Evolutionary conservation across 139 green algal genomes (phyloP).

Genomic region (Chlorella sp.): DNA sequence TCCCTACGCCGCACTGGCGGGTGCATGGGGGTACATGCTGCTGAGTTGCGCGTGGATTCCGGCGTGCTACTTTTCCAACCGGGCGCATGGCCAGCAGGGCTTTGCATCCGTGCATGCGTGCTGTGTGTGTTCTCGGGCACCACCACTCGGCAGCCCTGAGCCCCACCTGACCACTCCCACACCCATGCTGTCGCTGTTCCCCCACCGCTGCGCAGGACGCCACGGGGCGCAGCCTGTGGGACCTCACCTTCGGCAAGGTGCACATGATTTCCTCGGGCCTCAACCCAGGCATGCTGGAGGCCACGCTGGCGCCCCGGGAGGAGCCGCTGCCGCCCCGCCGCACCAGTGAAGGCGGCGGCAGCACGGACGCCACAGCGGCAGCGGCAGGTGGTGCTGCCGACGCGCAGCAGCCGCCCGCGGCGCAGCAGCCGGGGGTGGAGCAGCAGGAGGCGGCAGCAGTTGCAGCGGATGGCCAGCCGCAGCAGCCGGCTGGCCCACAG

Average conservation of each 20-base stretch:
- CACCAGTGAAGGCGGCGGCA: background rate
- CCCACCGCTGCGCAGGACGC: constrained; percentile 34
- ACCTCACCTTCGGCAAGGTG: constrained; percentile 73
- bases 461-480: background rate
- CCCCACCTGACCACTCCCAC: too few relatives aligned
- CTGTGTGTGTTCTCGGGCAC: too few relatives aligned
- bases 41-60: too few relatives aligned
- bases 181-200: background rate
- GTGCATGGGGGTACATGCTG: background rate
- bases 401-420: background rate
- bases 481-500: too few relatives aligned
- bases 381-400: background rate
- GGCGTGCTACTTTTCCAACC: too few relatives aligned
- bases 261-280: constrained; percentile 64
- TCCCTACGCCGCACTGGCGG: too few relatives aligned
- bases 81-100: too few relatives aligned
- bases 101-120: too few relatives aligned
- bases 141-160: too few relatives aligned
- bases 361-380: background rate
- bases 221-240: constrained; percentile 71
- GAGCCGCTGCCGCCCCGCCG: background rate
- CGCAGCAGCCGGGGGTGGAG: background rate
- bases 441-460: background rate
- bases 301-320: background rate
- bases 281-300: constrained; percentile 52